Conservation (phyloP, 1,139 yeast species). For the Geotrichum restrictum region DNA sequence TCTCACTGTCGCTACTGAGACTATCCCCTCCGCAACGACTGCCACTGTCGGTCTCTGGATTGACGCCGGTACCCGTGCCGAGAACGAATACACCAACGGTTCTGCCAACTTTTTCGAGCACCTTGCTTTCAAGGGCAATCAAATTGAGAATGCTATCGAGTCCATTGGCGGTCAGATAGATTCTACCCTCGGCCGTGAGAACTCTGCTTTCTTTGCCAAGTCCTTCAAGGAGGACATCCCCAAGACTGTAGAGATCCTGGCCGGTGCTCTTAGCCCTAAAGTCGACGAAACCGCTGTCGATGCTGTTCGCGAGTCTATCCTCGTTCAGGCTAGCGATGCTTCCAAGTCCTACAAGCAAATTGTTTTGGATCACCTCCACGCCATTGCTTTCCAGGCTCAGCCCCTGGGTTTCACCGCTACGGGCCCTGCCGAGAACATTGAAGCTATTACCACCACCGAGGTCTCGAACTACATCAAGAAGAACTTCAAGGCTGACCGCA, state of each 20-base stretch:
- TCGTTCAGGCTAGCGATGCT: conserved; percentile 94
- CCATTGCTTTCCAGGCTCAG: conserved; percentile 84
- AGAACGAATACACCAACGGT: conserved; percentile 76
- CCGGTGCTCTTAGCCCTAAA: conserved; percentile 81
- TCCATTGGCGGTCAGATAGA: conserved; percentile 94
- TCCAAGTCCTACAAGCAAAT: conserved; percentile 98
- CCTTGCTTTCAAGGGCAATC: conserved; percentile 93
- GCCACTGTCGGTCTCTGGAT: conserved; percentile 98
- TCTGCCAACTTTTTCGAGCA: conserved; percentile 97
- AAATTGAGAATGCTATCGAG: conserved; percentile 88
- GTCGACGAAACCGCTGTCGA: conserved; percentile 82
- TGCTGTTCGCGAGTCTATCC: conserved; percentile 90
- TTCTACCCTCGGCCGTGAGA: conserved; percentile 95
- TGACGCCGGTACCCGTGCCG: conserved; percentile 98
- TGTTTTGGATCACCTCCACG: conserved; percentile 95
- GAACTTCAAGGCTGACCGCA: conserved; percentile 92
- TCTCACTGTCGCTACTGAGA: conserved; percentile 86
- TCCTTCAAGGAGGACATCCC: conserved; percentile 77
- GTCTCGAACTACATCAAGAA: conserved; percentile 72
- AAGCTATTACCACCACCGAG: conserved; percentile 71
- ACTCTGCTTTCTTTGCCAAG: conserved; percentile 94
- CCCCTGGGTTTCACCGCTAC: conserved; percentile 93
- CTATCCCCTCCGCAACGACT: conserved; percentile 81
- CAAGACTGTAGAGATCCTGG: conserved; percentile 77
- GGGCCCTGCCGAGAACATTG: conserved; percentile 88